phyloP scores from a whole-genome alignment of 2,329 filamentous ascomycete genomes.

The Pseudogymnoascus sp. region DNA sequence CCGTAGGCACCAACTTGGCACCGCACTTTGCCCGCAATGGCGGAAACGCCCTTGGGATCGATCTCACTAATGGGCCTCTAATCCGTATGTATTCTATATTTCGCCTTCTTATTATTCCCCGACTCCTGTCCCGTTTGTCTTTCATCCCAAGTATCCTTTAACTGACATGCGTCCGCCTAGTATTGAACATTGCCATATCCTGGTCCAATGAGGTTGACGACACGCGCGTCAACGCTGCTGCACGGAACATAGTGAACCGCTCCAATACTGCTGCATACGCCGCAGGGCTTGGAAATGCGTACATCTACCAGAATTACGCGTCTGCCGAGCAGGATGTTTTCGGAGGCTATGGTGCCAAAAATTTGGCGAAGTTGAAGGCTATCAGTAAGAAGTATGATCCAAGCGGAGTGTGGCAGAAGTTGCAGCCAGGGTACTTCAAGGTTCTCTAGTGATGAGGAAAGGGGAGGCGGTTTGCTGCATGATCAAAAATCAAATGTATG shows the following conservation, averaged over 20 bases:
- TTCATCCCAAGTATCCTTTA: conserved; percentile 14
- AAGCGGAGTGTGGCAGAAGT: conserved; percentile 20
- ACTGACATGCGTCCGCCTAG: not conserved
- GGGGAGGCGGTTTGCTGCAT: not conserved
- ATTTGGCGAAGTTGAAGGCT: conserved; percentile 22
- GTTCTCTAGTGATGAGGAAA: conserved; percentile 14
- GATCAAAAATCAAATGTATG: not conserved
- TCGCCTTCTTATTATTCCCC: conserved; percentile 18
- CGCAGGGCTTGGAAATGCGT: conserved; percentile 29
- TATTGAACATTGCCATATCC: conserved; percentile 20
- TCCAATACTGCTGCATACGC: conserved; percentile 24
- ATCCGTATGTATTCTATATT: conserved; percentile 15
- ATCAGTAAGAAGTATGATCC: conserved; percentile 24
- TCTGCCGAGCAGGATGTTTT: conserved; percentile 29
- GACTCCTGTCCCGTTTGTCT: conserved; percentile 18
- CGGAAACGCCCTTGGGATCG: conserved; percentile 19
- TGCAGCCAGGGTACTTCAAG: conserved; percentile 35
- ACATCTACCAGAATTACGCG: conserved; percentile 35
- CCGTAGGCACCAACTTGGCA: conserved; percentile 32
- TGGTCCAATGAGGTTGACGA: conserved; percentile 29
- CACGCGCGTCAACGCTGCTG: conserved; percentile 24
- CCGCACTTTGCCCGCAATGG: conserved; percentile 31
- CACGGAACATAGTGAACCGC: conserved; percentile 22
- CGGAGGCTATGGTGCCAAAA: conserved; percentile 28
- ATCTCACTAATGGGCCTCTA: conserved; percentile 10